These are phyloP conservation scores for Rhododendron molle DNA, from an alignment of 148 eudicot genomes.

Conservation along the genomic window DNA sequence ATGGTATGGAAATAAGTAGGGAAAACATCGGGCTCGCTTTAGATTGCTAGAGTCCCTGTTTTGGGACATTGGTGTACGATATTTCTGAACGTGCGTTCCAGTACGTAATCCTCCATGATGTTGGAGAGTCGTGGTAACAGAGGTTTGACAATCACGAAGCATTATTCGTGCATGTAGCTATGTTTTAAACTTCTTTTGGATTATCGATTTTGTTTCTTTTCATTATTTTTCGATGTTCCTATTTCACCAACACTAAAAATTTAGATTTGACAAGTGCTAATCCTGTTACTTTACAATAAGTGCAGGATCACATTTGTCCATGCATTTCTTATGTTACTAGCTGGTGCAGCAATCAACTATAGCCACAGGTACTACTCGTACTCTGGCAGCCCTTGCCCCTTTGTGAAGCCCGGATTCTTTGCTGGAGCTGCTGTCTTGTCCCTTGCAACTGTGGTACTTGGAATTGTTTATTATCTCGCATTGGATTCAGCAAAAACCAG, in stretches of 20 bases:
- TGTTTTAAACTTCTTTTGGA: background rate
- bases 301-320: constrained; percentile 72
- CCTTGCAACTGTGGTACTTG: constrained; percentile 59
- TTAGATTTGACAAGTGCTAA: background rate
- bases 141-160: background rate
- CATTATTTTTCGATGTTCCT: background rate
- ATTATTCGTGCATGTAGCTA: background rate
- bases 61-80: background rate
- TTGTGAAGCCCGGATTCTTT: constrained; percentile 79
- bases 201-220: background rate
- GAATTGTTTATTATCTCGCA: constrained; percentile 52
- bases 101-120: background rate
- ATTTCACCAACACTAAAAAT: background rate
- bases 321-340: constrained; percentile 68
- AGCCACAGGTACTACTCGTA: background rate
- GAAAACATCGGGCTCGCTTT: background rate
- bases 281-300: background rate
- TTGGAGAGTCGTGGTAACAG: background rate
- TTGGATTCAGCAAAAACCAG: constrained; percentile 42
- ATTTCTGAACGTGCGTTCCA: background rate
- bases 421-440: constrained; percentile 68
- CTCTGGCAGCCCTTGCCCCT: constrained; percentile 48
- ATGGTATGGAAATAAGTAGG: background rate
- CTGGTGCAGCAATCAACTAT: constrained; percentile 38
- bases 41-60: background rate